These are phyloP conservation scores for Hypomontagnella submonticulosa DNA, from an alignment of 495 filamentous ascomycete genomes.

Conservation along the genomic window DNA sequence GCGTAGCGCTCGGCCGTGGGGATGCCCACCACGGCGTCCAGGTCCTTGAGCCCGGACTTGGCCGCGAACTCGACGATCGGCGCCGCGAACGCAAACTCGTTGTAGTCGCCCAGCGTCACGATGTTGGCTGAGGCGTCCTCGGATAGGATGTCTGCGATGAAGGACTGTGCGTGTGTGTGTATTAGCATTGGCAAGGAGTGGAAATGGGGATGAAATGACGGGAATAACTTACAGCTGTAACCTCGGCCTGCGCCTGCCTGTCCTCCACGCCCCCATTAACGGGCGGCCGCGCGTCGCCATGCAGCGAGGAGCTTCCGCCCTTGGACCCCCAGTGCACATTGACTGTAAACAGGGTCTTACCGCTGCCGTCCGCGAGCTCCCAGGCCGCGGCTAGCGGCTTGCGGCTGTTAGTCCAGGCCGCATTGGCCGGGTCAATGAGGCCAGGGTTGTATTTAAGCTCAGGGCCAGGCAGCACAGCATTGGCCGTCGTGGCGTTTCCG, in stretches of 20 bases:
- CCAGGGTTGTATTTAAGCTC: slow-evolving; percentile 69
- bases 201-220: neutral
- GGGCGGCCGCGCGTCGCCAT: slow-evolving; percentile 69
- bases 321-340: slow-evolving; percentile 70
- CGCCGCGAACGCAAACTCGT: slow-evolving; percentile 68
- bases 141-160: slow-evolving; percentile 56
- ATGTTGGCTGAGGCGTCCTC: slow-evolving; percentile 57
- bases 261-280: slow-evolving; percentile 65
- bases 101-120: slow-evolving; percentile 68
- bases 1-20: slow-evolving; percentile 66
- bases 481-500: slow-evolving; percentile 57
- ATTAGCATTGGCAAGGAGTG: slow-evolving; percentile 15
- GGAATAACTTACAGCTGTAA: slow-evolving; percentile 57
- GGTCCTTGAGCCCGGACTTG: slow-evolving; percentile 59
- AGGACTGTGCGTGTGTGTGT: slow-evolving; percentile 36
- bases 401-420: slow-evolving; percentile 62
- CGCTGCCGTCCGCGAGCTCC: slow-evolving; percentile 55
- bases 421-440: slow-evolving; percentile 64
- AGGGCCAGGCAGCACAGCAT: slow-evolving; percentile 59
- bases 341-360: slow-evolving; percentile 65
- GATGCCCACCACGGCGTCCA: slow-evolving; percentile 62
- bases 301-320: slow-evolving; percentile 64
- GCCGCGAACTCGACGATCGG: slow-evolving; percentile 59
- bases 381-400: slow-evolving; percentile 70
- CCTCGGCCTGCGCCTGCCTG: slow-evolving; percentile 58